Evolutionary conservation across 129 eudicot species (phyloP).

Genomic region (Flaveria robusta): DNA sequence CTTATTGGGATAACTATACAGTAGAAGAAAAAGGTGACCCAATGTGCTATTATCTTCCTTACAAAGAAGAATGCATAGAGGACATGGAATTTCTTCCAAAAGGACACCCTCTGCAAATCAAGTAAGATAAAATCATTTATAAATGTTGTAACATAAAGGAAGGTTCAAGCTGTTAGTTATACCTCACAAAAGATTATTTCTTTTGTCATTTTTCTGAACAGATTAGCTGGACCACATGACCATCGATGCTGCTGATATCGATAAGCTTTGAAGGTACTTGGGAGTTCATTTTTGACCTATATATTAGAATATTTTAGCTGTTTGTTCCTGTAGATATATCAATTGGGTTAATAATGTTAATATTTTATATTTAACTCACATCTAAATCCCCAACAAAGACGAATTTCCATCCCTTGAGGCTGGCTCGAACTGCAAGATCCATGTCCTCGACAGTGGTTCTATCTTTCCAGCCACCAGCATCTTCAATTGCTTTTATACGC

Average conservation of each 20-base stretch:
- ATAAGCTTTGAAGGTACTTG: slow-evolving; percentile 83
- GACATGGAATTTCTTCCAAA: slow-evolving; percentile 77
- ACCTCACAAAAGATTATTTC: slow-evolving; percentile 78
- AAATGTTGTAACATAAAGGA: neutral
- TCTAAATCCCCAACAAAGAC: slow-evolving; percentile 67
- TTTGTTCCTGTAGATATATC: slow-evolving; percentile 13
- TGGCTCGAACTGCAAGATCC: slow-evolving; percentile 89
- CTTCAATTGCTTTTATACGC: slow-evolving; percentile 69
- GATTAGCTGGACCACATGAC: slow-evolving; percentile 95
- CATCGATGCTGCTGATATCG: slow-evolving; percentile 91
- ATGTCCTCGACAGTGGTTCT: slow-evolving; percentile 88
- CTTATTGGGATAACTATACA: slow-evolving; percentile 73
- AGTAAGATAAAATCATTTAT: slow-evolving; percentile 17
- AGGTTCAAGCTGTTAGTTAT: slow-evolving; percentile 4
- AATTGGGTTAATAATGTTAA: neutral
- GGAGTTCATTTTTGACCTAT: slow-evolving; percentile 84
- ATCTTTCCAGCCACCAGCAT: slow-evolving; percentile 96
- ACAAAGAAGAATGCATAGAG: slow-evolving; percentile 88
- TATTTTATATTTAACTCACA: slow-evolving; percentile 34
- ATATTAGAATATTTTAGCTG: slow-evolving; percentile 17
- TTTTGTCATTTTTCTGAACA: slow-evolving; percentile 70
- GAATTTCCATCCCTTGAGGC: slow-evolving; percentile 86
- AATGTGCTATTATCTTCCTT: slow-evolving; percentile 83
- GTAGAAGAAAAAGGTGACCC: slow-evolving; percentile 88
- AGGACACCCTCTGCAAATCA: slow-evolving; percentile 65